Percentiles rank a stretch among this genome's conserved stretches.
Conservation (phyloP, 2,329 filamentous ascomycete genomes). For the Arthrobotrys musiformis region DNA sequence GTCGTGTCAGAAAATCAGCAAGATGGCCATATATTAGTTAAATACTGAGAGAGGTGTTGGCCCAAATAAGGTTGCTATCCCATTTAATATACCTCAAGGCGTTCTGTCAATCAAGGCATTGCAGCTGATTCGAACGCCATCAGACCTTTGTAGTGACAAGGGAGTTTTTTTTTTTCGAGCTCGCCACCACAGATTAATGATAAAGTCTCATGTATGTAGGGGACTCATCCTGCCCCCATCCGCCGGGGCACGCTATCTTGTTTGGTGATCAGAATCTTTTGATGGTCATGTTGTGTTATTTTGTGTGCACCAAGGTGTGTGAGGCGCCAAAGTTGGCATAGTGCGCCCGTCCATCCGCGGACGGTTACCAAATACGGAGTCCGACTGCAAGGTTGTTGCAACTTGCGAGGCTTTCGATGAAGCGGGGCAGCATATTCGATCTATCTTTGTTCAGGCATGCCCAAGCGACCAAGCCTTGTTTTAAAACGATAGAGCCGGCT, state of each 20-base stretch:
- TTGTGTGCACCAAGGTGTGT: constrained; percentile 10
- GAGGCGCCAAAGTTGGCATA: constrained; percentile 10
- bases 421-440: constrained; percentile 6
- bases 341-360: constrained; percentile 18
- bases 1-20: neutral
- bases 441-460: constrained; percentile 16
- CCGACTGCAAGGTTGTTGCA: neutral
- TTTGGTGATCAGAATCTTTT: constrained; percentile 4
- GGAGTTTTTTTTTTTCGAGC: neutral
- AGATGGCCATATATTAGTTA: constrained; percentile 16
- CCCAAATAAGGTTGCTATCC: constrained; percentile 14
- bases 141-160: neutral
- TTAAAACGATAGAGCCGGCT: constrained; percentile 34
- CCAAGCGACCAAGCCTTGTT: constrained; percentile 18
- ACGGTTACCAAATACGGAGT: constrained; percentile 22
- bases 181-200: neutral
- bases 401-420: neutral
- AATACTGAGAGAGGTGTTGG: neutral
- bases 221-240: constrained; percentile 3
- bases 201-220: constrained; percentile 27
- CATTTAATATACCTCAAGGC: too few relatives aligned
- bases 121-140: constrained; percentile 23
- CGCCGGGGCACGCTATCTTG: constrained; percentile 14
- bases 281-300: constrained; percentile 5
- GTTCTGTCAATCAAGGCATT: constrained; percentile 1